Base-by-base conservation (phyloP, 2,329 filamentous ascomycete genomes). In the Myriosclerotinia duriaeana region DNA sequence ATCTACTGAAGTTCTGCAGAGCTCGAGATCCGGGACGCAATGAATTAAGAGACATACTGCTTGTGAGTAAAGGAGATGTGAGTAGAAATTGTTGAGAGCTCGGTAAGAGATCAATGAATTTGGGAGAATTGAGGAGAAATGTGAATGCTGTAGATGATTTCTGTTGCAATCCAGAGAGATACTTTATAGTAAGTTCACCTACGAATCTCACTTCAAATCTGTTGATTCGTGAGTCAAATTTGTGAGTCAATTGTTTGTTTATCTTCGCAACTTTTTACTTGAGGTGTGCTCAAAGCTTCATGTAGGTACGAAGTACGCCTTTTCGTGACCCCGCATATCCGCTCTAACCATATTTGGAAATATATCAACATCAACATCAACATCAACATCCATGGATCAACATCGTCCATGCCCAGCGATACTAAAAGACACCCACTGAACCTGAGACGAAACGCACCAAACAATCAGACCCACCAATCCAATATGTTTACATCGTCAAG, bases 1-100 rank as follows among this genome's bases (percentile, higher is more conserved):
- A 56, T 67, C 68, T 71, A 17, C 67, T 65, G 30, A 73, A 61
- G 55, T 65, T 69, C 42, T 70, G 68, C 53, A 75, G 64, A 53
- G 71, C 69, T 68, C 36, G 64, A 50, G 9, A 44, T 61, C 54
- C 44, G 53, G 36, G 40, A 22, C 52, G 52, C 14, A 64, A 44
- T 38, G 55, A 44, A 34, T 53, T 65, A 26, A 52, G 54, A 53
- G 64, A 20, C 64, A 65, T 65, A 59, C 53, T 65, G 64, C 17
- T 42, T 44, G 48, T 65, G 55, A 60, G 46, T 60, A 38, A 38
- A 44, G 26, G 42, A 20, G 22, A 60, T 42, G 50, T 50, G 62
- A 58, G 26, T 38, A 20, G 53, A 38, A 30, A 50, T 65, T 42
- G 46, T 42, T 62, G 59, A 30, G 46, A 53, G 30, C 30, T 6